Evolutionary conservation across 2,329 filamentous ascomycete genomes (phyloP), one percentile per base, ranked within the genome.

Genomic region (Dryadomyces quercus-mongolicae): DNA sequence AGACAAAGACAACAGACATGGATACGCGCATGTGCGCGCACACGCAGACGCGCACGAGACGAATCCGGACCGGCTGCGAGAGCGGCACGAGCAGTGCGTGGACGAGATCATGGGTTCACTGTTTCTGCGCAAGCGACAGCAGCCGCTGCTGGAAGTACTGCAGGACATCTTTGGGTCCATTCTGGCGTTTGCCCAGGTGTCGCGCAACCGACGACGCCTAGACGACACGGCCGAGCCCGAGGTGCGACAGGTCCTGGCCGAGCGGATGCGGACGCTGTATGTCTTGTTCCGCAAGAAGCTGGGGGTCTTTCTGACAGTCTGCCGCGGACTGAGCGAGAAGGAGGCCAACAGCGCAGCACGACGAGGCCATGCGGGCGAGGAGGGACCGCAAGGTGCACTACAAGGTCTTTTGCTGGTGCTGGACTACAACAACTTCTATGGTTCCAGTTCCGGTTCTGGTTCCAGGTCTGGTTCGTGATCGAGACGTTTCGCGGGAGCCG

Each of bases 101-200:
- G 85, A 94, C 63, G 76, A 81, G 51, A 89, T 94, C 49, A 79
- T 91, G 70, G 80, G 82, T 57, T 80, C 81, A 0, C 71, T 93
- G 0, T 75, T 95, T 15, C 71, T 95, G 2, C 78, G 86, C 56
- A 87, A 86, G 62, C 75, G 86, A 40, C 89, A 95, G 65, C 75
- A 81, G 56, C 84, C 87, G 1, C 80, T 90, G 0, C 73, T 90
- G 58, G 78, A 77, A 43, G 70, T 94, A 0, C 70, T 95, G 0
- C 86, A 94, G 57, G 84, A 86, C 18, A 86, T 92, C 1, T 92
- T 94, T 59, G 72, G 74, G 1, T 68, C 80, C 0, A 77, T 95
- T n/a, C 70, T 95, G 12, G 71, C 75, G 13, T 93, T 93, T 63
- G 81, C 84, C n/a, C 77, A 75, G 60, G 63, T 67, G 42, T 66